phyloP scores from a whole-genome alignment of 1,139 yeast genomes.

The Candida glucosophila region DNA sequence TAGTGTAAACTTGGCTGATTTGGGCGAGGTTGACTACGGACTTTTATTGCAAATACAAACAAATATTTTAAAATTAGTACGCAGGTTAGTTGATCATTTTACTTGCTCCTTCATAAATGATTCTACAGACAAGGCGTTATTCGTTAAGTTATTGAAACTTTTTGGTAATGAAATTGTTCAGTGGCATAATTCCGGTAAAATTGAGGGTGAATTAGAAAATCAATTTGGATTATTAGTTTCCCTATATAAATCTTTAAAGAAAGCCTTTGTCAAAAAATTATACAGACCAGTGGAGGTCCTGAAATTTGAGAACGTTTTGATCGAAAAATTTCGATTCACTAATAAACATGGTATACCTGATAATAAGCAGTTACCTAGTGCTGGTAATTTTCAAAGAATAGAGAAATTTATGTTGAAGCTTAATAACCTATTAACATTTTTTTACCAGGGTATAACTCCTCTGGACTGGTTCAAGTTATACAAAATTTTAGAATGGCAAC shows the following conservation, averaged over 20 bases:
- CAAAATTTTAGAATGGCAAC: constrained; percentile 66
- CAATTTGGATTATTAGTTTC: constrained; percentile 43
- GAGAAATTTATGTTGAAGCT: constrained; percentile 55
- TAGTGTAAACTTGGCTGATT: constrained; percentile 24
- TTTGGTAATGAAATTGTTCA: constrained; percentile 64
- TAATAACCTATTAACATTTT: constrained; percentile 53
- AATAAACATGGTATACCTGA: constrained; percentile 40
- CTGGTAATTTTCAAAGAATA: constrained; percentile 35
- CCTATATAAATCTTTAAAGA: constrained; percentile 62
- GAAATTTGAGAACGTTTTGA: constrained; percentile 31
- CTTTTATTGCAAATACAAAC: constrained; percentile 65
- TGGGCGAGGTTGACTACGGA: constrained; percentile 45
- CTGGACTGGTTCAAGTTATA: constrained; percentile 77
- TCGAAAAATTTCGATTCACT: constrained; percentile 31
- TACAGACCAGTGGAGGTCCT: constrained; percentile 55
- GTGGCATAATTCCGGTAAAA: constrained; percentile 56
- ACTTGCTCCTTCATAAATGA: constrained; percentile 72
- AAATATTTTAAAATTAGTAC: constrained; percentile 72
- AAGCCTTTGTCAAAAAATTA: constrained; percentile 69
- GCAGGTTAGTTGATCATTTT: constrained; percentile 63
- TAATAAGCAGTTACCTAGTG: constrained; percentile 40
- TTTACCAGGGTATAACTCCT: constrained; percentile 51
- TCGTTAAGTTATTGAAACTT: constrained; percentile 59
- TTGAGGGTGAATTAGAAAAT: constrained; percentile 30
- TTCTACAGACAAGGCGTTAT: constrained; percentile 47